Base-by-base conservation (phyloP, 441 rosid genomes). In the Bocquillonia castaneifolia region DNA sequence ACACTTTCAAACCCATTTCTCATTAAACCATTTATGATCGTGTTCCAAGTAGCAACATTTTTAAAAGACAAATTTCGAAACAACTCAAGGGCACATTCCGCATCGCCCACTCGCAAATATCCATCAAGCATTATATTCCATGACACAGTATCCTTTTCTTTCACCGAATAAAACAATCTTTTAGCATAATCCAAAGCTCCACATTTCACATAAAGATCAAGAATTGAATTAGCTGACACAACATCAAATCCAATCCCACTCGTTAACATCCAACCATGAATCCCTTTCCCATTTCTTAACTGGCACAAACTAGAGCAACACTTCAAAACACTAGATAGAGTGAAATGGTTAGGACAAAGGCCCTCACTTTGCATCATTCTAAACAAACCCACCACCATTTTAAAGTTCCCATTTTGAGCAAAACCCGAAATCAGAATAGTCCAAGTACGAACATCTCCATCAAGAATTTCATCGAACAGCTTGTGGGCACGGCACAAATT, bases 241-340 rank as follows among this genome's bases (percentile, higher is more conserved):
- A 69, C 72, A 67, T 85, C 84, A 8, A 76, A 69, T 28, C 17
- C 76, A 66, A 80, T 55, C 44, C 70, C 79, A 63, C 71, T 82
- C 28, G 72, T 75, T 40, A 83, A n/a, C 3, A 79, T 77, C 87
- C 90, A 85, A 42, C 85, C 88, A 31, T 85, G 88, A 68, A 83
- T 72, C 22, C 20, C 76, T 70, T 76, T 83, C 26, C 90, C 90
- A 7, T 64, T 26, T 42, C 72, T 71, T 12, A 80, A 54, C 60
- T 77, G 73, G 64, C 52, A 17, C 45, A 80, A 72, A 66, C 81
- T 69, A 52, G 85, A 76, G 60, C 86, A 85, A 69, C 80, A 74
- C 75, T 82, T 83, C 63, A 83, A 72, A 61, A 83, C 76, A 44
- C 72, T 74, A 0, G 86, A 83, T 48, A 85, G 74, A 42, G 86